Evolutionary conservation across 768 basidiomycete genomes (phyloP).

Genomic region (Lanmaoa rubissima): DNA sequence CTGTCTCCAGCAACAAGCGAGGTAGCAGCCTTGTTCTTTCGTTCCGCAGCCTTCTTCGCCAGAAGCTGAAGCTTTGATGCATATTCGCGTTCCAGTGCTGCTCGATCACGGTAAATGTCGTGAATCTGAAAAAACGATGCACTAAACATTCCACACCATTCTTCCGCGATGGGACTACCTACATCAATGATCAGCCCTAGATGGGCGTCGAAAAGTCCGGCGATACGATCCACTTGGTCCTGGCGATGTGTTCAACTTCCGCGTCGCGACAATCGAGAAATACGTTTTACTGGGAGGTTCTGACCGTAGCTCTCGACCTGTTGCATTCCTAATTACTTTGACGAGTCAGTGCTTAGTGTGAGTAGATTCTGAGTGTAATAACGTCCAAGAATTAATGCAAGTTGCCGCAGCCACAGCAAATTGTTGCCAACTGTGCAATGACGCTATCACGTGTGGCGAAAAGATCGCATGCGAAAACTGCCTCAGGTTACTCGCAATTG

Average conservation of each 20-base stretch:
- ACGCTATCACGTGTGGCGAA: conserved; percentile 1
- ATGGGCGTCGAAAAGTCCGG: conserved; percentile 57
- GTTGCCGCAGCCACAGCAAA: no score
- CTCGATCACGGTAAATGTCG: conserved; percentile 67
- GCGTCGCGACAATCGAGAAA: background rate
- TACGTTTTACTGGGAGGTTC: conserved; percentile 47
- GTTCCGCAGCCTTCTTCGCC: conserved; percentile 66
- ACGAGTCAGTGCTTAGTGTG: background rate
- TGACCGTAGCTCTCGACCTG: conserved; percentile 44
- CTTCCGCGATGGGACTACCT: conserved; percentile 22
- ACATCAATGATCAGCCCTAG: conserved; percentile 67
- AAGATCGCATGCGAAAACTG: no score
- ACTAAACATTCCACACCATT: background rate
- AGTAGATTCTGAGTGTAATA: background rate
- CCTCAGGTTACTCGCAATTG: no score
- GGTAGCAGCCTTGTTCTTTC: conserved; percentile 58
- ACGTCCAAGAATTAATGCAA: background rate
- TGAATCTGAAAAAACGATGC: conserved; percentile 50
- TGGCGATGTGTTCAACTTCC: conserved; percentile 28
- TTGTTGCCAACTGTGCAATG: no score
- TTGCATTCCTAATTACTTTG: conserved; percentile 11
- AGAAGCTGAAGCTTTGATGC: conserved; percentile 66
- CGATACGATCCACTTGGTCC: conserved; percentile 74
- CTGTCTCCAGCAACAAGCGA: conserved; percentile 62
- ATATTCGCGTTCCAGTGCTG: conserved; percentile 74